A percentile compares a stretch with the other conserved stretches of the same genome.
These are phyloP conservation scores for Inosperma sp. DNA, from an alignment of 768 basidiomycete species.

Conservation along the genomic window DNA sequence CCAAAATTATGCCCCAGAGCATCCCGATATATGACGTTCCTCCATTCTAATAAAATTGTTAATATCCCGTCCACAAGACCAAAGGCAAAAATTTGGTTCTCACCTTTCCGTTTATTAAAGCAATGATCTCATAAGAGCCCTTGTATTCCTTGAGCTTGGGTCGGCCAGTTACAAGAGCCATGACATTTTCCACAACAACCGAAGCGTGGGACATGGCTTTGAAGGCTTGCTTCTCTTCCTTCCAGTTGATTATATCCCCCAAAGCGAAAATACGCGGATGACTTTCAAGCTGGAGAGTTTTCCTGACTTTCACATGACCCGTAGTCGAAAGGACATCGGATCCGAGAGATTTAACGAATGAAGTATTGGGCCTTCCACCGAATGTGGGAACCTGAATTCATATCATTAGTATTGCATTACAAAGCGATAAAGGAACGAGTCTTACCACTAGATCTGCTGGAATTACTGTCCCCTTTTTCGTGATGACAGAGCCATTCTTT, in stretches of 20 bases:
- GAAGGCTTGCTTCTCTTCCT: conserved; percentile 54
- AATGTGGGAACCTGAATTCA: conserved; percentile 32
- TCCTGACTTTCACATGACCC: conserved; percentile 47
- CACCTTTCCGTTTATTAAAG: too few species aligned
- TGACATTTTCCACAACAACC: conserved; percentile 48
- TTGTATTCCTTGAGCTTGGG: too few species aligned
- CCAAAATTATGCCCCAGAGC: conserved; percentile 45
- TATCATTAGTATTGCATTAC: not conserved
- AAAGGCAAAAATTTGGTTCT: conserved; percentile 8
- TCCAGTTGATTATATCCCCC: conserved; percentile 61
- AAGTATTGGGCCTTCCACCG: conserved; percentile 49
- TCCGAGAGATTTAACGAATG: conserved; percentile 44
- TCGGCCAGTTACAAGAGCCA: conserved; percentile 38
- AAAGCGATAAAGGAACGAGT: not conserved
- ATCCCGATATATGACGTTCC: conserved; percentile 41
- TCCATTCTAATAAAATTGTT: conserved; percentile 29
- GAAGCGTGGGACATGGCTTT: conserved; percentile 45
- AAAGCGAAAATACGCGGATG: conserved; percentile 57
- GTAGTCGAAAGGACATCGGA: conserved; percentile 32
- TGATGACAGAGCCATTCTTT: conserved; percentile 36
- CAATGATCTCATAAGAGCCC: too few species aligned
- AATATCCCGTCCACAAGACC: not conserved
- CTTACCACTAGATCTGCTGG: conserved; percentile 58
- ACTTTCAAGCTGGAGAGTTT: conserved; percentile 52
- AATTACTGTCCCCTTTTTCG: conserved; percentile 46